Evolutionary conservation across 2,329 filamentous ascomycete species (phyloP), one percentile per base, ranked within the genome.

Genomic region (Ophiostoma triangulosporum): DNA sequence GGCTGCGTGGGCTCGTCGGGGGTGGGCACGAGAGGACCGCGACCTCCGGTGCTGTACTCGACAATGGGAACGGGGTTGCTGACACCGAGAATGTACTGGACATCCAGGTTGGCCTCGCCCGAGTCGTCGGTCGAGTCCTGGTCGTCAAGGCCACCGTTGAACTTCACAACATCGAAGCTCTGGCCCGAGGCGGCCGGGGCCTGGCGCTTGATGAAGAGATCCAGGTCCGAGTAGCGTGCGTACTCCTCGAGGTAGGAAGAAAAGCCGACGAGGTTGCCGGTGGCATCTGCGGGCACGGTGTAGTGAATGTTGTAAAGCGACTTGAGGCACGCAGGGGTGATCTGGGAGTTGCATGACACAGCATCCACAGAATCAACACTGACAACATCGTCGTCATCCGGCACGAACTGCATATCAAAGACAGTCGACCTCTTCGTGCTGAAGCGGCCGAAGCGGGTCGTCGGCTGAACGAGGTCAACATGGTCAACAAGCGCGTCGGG

Each of bases 401-500:
- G 15, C 12, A 68, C 50, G 32, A 62, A 60, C 48, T 65, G 59
- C 50, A 66, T 59, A 12, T 69, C 62, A 54, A 64, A 74, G 53
- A 75, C 63, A 6, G 64, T 64, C 26, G 63, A 69, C 45, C 60
- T 62, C 54, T 76, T 71, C 2, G 72, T 59, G 29, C 63, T 64
- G 22, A 76, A 69, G 53, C 73, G 68, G 17, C 76, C 76, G 55
- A 84, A 85, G 36, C 76, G 71, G 4, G 78, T 84, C 0, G 81
- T 84, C 1, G 81, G 81, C 63, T 84, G 78, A 49, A 85, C 77
- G 62, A 83, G 71, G 55, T 78, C 75, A 54, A 86, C 71, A 60
- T 79, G 70, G 43, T 68, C 60, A 51, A 72, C 70, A 7, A 86
- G 64, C 0, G 71, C 64, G 50, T 69, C 69, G 0, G 82, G 83